Conservation (phyloP, 164 flowering plant genomes). For the Akebia trifoliata region DNA sequence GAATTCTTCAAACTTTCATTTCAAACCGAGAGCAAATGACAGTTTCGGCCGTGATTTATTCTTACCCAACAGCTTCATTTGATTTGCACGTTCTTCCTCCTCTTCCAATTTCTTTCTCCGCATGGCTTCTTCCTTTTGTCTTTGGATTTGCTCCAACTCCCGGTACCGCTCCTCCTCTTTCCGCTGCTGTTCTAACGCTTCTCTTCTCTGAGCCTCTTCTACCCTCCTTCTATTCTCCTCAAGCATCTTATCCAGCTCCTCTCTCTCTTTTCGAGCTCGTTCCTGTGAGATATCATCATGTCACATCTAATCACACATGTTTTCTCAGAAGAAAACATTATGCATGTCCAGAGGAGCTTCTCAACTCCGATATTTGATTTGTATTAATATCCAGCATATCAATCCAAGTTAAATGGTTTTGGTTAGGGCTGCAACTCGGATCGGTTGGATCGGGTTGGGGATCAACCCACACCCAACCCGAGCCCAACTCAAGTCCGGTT, state of each 20-base stretch:
- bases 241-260: constrained; percentile 74
- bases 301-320: too few relatives aligned
- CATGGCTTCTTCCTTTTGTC: constrained; percentile 87
- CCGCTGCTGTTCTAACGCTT: constrained; percentile 71
- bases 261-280: constrained; percentile 72
- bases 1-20: constrained; percentile 31
- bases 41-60: constrained; percentile 91
- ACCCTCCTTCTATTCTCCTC: constrained; percentile 75
- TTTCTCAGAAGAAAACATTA: background rate
- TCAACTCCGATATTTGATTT: too few relatives aligned
- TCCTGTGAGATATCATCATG: constrained; percentile 38
- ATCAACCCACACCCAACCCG: too few relatives aligned
- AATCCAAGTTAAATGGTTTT: too few relatives aligned
- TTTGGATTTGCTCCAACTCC: constrained; percentile 76
- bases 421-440: too few relatives aligned
- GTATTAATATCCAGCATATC: too few relatives aligned
- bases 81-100: constrained; percentile 81
- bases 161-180: constrained; percentile 82
- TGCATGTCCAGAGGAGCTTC: background rate
- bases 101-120: constrained; percentile 81
- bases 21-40: constrained; percentile 80
- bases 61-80: constrained; percentile 83
- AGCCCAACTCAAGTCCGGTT: too few relatives aligned
- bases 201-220: constrained; percentile 86
- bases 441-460: too few relatives aligned